phyloP scores from a whole-genome alignment of 2,329 filamentous ascomycete genomes.

The Penicillium sp. region DNA sequence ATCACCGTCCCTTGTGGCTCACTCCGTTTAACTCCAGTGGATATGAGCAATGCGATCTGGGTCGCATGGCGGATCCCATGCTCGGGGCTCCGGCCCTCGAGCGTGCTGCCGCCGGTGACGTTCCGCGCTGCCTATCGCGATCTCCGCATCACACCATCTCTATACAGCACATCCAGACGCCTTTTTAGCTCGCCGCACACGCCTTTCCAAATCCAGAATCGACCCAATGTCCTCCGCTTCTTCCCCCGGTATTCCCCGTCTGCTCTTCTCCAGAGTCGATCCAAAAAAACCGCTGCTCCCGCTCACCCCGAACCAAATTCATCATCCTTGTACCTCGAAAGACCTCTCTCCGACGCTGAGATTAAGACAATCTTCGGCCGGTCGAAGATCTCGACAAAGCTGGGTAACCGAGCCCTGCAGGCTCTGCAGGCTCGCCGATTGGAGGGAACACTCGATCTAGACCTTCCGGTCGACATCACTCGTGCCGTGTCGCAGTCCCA shows the following conservation, averaged over 20 bases:
- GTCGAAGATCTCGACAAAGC: constrained; percentile 23
- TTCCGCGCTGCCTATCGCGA: constrained; percentile 20
- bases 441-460: constrained; percentile 44
- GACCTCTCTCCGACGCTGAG: constrained; percentile 32
- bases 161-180: constrained; percentile 15
- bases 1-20: not conserved
- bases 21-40: constrained; percentile 14
- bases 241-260: not conserved
- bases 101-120: constrained; percentile 18
- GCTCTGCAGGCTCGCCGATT: constrained; percentile 44
- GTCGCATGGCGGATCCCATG: constrained; percentile 42
- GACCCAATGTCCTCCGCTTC: not conserved
- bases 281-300: constrained; percentile 21
- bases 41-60: constrained; percentile 43
- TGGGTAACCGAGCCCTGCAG: constrained; percentile 38
- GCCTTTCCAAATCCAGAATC: not conserved
- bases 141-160: constrained; percentile 23
- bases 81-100: constrained; percentile 30
- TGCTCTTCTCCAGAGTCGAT: constrained; percentile 11
- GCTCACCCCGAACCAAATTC: constrained; percentile 10
- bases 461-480: constrained; percentile 39
- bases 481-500: constrained; percentile 30
- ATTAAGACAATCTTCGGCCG: constrained; percentile 37
- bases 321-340: constrained; percentile 16
- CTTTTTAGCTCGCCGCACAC: constrained; percentile 9